A percentile compares a stretch with the other conserved stretches of the same genome.
Evolutionary conservation across 225 moss, liverwort and hornwort species (phyloP).

Genomic region (Antitrichia curtipendula): DNA sequence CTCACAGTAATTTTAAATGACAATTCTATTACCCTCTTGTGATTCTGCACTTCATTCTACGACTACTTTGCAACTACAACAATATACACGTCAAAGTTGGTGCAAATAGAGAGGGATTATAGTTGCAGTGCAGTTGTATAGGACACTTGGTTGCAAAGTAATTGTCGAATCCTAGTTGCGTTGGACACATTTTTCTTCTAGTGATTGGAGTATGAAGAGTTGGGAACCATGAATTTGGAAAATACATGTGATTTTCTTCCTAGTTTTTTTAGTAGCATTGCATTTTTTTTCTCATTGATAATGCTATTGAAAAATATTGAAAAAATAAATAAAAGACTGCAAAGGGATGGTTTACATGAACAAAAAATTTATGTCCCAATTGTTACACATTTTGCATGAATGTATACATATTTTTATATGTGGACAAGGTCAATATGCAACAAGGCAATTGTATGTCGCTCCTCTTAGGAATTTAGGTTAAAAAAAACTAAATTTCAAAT

Average conservation of each 20-base stretch:
- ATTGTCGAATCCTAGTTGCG: too few species aligned
- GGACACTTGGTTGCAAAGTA: too few species aligned
- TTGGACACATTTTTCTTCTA: too few species aligned
- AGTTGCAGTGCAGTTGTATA: too few species aligned
- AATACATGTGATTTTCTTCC: not conserved
- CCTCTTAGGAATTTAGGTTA: fast-evolving
- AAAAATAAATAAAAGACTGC: fast-evolving
- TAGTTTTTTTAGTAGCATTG: not conserved
- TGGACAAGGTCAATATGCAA: not conserved
- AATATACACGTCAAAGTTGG: too few species aligned
- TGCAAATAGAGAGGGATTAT: too few species aligned
- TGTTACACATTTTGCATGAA: not conserved
- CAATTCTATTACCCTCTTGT: too few species aligned
- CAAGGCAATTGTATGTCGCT: not conserved
- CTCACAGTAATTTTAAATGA: too few species aligned
- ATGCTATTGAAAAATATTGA: not conserved
- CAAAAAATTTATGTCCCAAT: not conserved
- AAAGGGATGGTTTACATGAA: not conserved
- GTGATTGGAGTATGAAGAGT: not conserved
- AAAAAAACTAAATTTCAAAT: not conserved
- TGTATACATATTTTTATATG: not conserved
- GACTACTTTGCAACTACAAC: too few species aligned
- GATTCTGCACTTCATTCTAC: too few species aligned
- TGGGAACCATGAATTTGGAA: fast-evolving
- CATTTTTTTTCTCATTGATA: not conserved